phyloP scores from a whole-genome alignment of 176 grass and related monocot species.

The Rhynchospora breviuscula region DNA sequence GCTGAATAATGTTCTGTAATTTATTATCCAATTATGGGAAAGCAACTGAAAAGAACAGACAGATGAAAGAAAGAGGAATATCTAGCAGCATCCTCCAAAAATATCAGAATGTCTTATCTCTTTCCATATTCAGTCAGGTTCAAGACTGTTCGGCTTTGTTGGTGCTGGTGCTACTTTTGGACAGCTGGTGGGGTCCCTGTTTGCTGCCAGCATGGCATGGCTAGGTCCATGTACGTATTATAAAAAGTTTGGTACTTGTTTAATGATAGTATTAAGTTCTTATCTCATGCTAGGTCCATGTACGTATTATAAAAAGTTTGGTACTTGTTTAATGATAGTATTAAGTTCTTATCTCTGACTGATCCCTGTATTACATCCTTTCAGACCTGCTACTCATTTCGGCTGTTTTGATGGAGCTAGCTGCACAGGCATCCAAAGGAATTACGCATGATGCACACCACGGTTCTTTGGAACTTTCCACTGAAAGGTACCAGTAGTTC shows the following conservation, averaged over 20 bases:
- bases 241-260: not conserved
- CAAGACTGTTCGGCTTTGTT: constrained; percentile 91
- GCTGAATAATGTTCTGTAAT: not conserved
- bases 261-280: not conserved
- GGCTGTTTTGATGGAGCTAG: constrained; percentile 82
- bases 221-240: constrained; percentile 75
- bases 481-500: constrained; percentile 31
- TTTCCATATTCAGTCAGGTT: constrained; percentile 82
- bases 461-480: constrained; percentile 41
- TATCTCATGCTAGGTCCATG: constrained; percentile 88
- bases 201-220: constrained; percentile 89
- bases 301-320: constrained; percentile 28
- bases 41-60: not conserved
- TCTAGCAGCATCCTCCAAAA: not conserved
- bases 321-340: not conserved
- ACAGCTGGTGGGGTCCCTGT: constrained; percentile 81
- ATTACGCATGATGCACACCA: constrained; percentile 46
- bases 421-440: constrained; percentile 77
- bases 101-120: constrained; percentile 29
- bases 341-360: not conserved
- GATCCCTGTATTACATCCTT: not conserved
- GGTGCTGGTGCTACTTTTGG: constrained; percentile 90
- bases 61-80: not conserved
- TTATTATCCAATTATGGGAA: not conserved
- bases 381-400: constrained; percentile 79